Evolutionary conservation across 1,284 basidiomycete genomes (phyloP), one percentile per base, ranked within the genome.

Genomic region (Ganoderma multipileum): DNA sequence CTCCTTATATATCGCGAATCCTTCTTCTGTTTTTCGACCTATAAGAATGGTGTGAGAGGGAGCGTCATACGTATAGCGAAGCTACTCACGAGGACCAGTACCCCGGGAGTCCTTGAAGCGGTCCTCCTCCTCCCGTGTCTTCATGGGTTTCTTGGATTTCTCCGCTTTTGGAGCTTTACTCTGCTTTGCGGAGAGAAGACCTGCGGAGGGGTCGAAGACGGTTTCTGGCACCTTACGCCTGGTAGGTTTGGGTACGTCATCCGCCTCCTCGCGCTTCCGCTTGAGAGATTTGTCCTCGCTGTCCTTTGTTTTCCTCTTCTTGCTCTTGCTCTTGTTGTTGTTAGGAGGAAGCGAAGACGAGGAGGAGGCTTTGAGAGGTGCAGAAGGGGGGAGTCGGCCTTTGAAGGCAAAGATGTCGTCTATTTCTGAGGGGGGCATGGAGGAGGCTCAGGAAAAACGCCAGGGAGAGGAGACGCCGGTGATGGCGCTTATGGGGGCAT

Each of bases 21-120:
- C 95, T 79, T 97, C 95, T 69, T 93, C 93, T 0, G 95, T 97
- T 79, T 85, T 91, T 47, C 88, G 87, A 68, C 94, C 95, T 95
- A 76, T 63, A 61, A 57, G 67, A 54, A 58, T 64, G 30, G 16
- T 55, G 2, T 30, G 52, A 55, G 65, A 50, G 52, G 59, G 3
- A 39, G 59, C 63, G n/a, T 58, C n/a, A 52, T 33, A 16, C 28
- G 61, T n/a, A 41, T 63, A 67, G 58, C 57, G 66, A 57, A 68
- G 36, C 18, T 30, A 88, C 93, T 76, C 77, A 95, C 95, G 87
- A 72, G 89, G 84, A 26, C 85, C 87, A 20, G 85, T 85, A 63
- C 95, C 94, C 76, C 94, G 85, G 7, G 93, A 94, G 80, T 96
- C 92, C 64, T 83, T 86, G 81, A 95, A 94, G 47, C 83, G 85